phyloP scores from a whole-genome alignment of 2,329 filamentous ascomycete species.

The Penicillium frequentans region DNA sequence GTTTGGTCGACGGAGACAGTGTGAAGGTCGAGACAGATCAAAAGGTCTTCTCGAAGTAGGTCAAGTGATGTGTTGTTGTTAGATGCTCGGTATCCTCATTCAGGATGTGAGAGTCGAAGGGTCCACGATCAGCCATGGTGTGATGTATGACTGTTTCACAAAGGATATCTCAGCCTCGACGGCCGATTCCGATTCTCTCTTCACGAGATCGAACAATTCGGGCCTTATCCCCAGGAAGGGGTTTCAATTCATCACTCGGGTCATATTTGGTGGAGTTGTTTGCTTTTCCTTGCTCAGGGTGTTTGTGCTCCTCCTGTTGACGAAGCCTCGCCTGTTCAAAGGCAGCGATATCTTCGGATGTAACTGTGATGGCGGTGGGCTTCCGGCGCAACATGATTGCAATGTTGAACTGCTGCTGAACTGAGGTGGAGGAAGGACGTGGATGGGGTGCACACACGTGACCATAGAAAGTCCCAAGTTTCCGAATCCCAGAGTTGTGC shows the following conservation, averaged over 20 bases:
- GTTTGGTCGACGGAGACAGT: neutral
- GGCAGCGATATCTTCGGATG: slow-evolving; percentile 48
- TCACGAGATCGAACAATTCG: slow-evolving; percentile 48
- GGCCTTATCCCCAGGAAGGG: slow-evolving; percentile 50
- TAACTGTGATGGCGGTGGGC: slow-evolving; percentile 52
- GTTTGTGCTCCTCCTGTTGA: slow-evolving; percentile 31
- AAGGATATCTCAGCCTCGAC: slow-evolving; percentile 19
- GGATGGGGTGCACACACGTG: slow-evolving; percentile 13
- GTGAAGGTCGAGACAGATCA: neutral
- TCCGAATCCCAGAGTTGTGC: slow-evolving; percentile 5
- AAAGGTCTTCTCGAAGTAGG: neutral
- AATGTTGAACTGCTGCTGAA: neutral
- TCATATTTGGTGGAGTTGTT: slow-evolving; percentile 33
- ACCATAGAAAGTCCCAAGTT: neutral
- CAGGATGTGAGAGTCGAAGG: neutral
- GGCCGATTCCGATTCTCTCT: slow-evolving; percentile 45
- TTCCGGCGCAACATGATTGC: slow-evolving; percentile 51
- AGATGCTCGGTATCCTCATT: neutral
- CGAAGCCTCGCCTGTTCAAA: slow-evolving; percentile 46
- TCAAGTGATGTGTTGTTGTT: neutral
- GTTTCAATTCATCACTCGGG: slow-evolving; percentile 52
- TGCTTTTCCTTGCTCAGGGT: slow-evolving; percentile 19
- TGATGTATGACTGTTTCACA: neutral
- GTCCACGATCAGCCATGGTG: neutral
- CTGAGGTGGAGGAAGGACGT: neutral